A percentile compares a stretch with the other conserved stretches of the same genome.
phyloP scores from a whole-genome alignment of 139 green algal species.

The Microglena sp. region DNA sequence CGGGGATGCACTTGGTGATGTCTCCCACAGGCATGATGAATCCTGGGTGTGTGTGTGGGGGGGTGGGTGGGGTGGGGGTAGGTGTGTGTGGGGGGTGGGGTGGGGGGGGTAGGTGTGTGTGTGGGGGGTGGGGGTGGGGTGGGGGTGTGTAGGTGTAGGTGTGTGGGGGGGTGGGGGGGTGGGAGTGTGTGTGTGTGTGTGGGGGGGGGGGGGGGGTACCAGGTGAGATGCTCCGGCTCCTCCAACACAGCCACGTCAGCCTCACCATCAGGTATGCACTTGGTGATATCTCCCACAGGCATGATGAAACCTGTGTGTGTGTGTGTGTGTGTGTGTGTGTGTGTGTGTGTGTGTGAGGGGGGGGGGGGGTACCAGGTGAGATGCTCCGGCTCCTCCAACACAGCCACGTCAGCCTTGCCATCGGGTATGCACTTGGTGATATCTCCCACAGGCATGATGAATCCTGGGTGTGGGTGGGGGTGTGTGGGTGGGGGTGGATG shows the following conservation, averaged over 20 bases:
- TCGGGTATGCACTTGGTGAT: slow-evolving; percentile 87
- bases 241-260: slow-evolving; percentile 96
- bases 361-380: slow-evolving; percentile 98
- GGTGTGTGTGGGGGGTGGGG: too few species aligned
- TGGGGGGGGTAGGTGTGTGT: too few species aligned
- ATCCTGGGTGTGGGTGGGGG: slow-evolving; percentile 44
- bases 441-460: slow-evolving; percentile 94
- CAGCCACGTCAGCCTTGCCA: slow-evolving; percentile 84
- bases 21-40: slow-evolving; percentile 95
- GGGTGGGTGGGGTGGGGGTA: too few species aligned
- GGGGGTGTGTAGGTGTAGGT: too few species aligned
- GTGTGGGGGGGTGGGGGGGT: too few species aligned
- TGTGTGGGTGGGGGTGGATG: too few species aligned
- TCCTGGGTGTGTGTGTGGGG: slow-evolving; percentile 21
- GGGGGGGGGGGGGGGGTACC: too few species aligned
- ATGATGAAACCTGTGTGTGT: slow-evolving; percentile 72
- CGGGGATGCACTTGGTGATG: slow-evolving; percentile 86
- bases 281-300: slow-evolving; percentile 92
- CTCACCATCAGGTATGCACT: slow-evolving; percentile 83
- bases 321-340: too few species aligned
- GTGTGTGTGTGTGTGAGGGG: too few species aligned
- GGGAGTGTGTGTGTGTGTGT: too few species aligned
- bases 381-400: slow-evolving; percentile 98
- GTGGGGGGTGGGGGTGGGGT: too few species aligned
- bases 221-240: slow-evolving; percentile 98